Conservation (phyloP, 352 stramenopile genomes). For the Pythium coloratum region DNA sequence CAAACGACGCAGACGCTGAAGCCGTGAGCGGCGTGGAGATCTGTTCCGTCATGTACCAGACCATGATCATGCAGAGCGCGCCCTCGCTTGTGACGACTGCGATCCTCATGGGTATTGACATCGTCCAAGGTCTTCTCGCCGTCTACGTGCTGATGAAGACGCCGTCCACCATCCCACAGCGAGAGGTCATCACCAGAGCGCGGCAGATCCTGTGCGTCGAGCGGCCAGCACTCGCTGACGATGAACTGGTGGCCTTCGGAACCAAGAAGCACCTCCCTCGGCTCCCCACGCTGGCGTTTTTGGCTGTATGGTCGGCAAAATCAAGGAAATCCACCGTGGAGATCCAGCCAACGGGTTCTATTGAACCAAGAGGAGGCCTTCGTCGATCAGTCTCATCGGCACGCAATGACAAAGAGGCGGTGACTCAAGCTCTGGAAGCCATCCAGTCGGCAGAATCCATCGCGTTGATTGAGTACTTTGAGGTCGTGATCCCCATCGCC, state of each 20-base stretch:
- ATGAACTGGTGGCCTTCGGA: too few relatives aligned
- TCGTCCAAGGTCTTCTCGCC: conserved; percentile 9
- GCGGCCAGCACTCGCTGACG: too few relatives aligned
- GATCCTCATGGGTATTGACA: conserved; percentile 10
- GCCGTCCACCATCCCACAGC: neutral
- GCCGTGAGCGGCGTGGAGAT: conserved; percentile 15
- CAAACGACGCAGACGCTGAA: neutral
- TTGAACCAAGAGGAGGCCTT: too few relatives aligned
- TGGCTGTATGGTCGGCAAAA: too few relatives aligned
- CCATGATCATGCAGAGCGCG: conserved; percentile 18
- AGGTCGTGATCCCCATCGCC: conserved; percentile 12
- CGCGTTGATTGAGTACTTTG: conserved; percentile 24
- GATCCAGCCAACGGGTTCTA: too few relatives aligned
- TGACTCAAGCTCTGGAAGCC: neutral
- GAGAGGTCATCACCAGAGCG: neutral
- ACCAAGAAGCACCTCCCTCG: too few relatives aligned
- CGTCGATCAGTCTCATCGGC: neutral
- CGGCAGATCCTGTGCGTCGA: neutral
- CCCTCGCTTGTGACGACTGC: neutral
- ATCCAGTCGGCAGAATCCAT: conserved; percentile 13
- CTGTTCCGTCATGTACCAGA: conserved; percentile 10
- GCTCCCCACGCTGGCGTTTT: too few relatives aligned
- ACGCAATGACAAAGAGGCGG: neutral
- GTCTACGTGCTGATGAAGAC: conserved; percentile 8
- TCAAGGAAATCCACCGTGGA: too few relatives aligned